A percentile compares a stretch with the other conserved stretches of the same genome.
Evolutionary conservation across 2,329 filamentous ascomycete genomes (phyloP).

Genomic region (Neurospora crassa): DNA sequence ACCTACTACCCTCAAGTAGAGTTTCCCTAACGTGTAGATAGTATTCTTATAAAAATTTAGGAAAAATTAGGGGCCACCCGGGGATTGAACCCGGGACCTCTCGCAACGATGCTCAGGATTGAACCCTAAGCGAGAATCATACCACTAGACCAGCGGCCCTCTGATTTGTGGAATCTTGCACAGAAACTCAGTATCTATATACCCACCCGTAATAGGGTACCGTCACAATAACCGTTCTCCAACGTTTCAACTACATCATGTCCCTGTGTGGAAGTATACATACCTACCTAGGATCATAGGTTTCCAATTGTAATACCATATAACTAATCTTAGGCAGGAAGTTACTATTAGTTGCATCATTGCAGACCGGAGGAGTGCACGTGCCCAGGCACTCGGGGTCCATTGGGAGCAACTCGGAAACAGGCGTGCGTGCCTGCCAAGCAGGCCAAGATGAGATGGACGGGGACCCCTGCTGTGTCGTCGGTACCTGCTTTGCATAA

Average conservation of each 20-base stretch:
- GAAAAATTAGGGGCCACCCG: constrained; percentile 18
- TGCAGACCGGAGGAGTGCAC: background rate
- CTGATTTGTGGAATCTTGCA: background rate
- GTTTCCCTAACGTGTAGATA: too few relatives aligned
- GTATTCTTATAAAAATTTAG: too few relatives aligned
- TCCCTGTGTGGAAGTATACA: too few relatives aligned
- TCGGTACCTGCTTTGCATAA: background rate
- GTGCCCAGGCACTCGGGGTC: background rate
- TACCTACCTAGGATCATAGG: too few relatives aligned
- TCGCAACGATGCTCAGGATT: constrained; percentile 20
- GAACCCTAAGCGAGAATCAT: constrained; percentile 53
- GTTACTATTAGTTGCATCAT: background rate
- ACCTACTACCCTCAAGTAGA: too few relatives aligned
- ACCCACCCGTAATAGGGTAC: fast-evolving
- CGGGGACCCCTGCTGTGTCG: background rate
- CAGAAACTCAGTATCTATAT: background rate
- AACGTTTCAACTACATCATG: background rate
- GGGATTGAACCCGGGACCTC: constrained; percentile 34
- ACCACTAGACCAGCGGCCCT: constrained; percentile 41
- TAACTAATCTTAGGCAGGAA: background rate
- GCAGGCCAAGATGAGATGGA: background rate
- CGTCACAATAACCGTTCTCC: background rate
- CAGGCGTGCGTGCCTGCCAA: background rate
- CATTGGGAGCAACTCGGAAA: background rate
- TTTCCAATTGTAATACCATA: background rate